Evolutionary conservation across 1,139 yeast species (phyloP), one percentile per base, ranked within the genome.

Genomic region (Arxiozyma slooffiae): DNA sequence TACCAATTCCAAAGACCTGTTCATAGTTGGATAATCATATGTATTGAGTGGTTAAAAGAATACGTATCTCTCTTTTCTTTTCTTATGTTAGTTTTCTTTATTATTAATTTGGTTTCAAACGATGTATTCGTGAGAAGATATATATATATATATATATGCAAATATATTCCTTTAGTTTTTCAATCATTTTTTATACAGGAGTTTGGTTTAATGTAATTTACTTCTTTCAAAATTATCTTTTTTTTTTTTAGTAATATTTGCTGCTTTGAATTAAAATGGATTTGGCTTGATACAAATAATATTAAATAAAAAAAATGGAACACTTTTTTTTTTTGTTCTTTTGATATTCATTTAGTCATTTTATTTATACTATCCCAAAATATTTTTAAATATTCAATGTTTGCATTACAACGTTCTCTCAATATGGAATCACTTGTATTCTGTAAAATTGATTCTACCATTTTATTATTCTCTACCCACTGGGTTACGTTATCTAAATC

Each of bases 391-490:
- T 64, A 64, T 26, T 64, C 57, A n/a, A 48, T 51, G 44, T 60
- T 62, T 9, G 64, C 57, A 47, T 67, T 66, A 54, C 79, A 75
- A 3, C 58, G 53, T 50, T 73, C 74, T 14, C 52, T 54, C 36
- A 75, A 50, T 1, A 72, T 53, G 7, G 63, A 67, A 1, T 56
- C 56, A 18, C 73, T 70, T 51, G 72, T 68, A 2, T 54, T 59
- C 48, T 64, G 67, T 3, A 76, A 58, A 4, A 76, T 75, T 1
- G 55, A 55, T 53, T 76, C 80, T 23, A 76, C 61, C 11, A 59
- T 55, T 34, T 55, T 55, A 52, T 75, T 77, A 54, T 73, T 75
- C 17, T 61, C 55, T 16, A 69, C 63, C 68, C 75, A 71, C 17
- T 60, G 63, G 14, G 55, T 53, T 16, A 75, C 49, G 3, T 57